Conservation (phyloP, 768 basidiomycete genomes). For the Daedaleopsis nitida region DNA sequence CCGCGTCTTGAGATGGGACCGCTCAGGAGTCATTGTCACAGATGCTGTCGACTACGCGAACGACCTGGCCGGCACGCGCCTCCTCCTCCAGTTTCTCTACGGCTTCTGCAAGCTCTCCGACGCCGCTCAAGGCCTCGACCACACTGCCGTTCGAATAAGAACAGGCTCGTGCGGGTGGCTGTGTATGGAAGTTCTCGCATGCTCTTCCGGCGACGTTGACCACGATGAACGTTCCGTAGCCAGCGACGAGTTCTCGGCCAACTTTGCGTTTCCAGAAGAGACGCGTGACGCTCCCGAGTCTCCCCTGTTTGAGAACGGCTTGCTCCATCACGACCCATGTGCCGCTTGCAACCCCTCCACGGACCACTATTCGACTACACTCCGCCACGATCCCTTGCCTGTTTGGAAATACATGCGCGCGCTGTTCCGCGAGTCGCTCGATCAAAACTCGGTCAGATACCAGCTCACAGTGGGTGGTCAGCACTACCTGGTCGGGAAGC, state of each 20-base stretch:
- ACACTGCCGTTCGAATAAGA: not conserved
- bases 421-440: no score
- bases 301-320: no score
- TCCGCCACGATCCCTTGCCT: no score
- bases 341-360: no score
- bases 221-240: not conserved
- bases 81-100: not conserved
- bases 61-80: not conserved
- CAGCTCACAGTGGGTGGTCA: not conserved
- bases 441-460: not conserved
- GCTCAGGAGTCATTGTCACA: not conserved
- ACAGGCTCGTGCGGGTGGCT: not conserved
- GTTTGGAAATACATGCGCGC: no score
- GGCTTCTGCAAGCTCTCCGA: not conserved
- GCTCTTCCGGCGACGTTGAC: not conserved
- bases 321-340: no score
- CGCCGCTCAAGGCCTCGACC: not conserved
- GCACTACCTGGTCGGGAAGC: constrained; percentile 2
- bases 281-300: not conserved
- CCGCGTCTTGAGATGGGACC: not conserved
- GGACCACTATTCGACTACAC: no score
- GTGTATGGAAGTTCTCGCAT: not conserved
- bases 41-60: not conserved
- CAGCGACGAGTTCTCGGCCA: not conserved
- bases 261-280: not conserved